Evolutionary conservation across 2,329 filamentous ascomycete genomes (phyloP), one percentile per base, ranked within the genome.

Genomic region (Juglanconis sp.): DNA sequence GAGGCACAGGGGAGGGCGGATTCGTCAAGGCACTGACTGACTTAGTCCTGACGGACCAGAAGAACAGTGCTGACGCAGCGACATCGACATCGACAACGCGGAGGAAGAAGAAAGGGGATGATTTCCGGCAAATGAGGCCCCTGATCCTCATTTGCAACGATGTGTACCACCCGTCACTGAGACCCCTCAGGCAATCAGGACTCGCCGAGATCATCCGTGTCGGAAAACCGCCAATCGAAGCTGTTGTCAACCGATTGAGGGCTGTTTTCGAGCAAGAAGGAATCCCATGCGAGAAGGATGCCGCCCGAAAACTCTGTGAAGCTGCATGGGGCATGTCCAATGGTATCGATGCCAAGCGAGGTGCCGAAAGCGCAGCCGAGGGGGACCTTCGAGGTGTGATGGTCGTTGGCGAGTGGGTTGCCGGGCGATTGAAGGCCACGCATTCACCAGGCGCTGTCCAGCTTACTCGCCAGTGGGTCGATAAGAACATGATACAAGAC

Each of bases 111-210:
- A 94, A 92, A 71, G 88, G 88, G 0, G 94, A 98, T 68, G 89
- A 88, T 61, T 99, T 99, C 71, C 85, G 90, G 47, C 83, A 97
- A 63, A 84, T 96, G 75, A 84, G 95, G 50, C 95, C 95, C 0
- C 79, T 99, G 35, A 92, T 99, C 54, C 80, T 99, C 52, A 95
- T 99, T 67, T 99, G 95, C 78, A 99, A 99, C 68, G 96, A 99
- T 72, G 87, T 98, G 1, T 99, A 99, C 70, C 92, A 96, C 67
- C 88, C 94, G 4, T 91, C 93, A 24, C 81, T 99, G 46, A 85
- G 92, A 34, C 92, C 91, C 0, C 79, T 99, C 7, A 87, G 95
- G n/a, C 90, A 94, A 65, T 93, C 92, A 0, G 86, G 81, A 5
- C 77, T 95, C 53, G 95, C 94, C 0, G 95, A 99, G 72, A 87